Conservation (phyloP, 306 rosid genomes). For the Vachellia collinsii region DNA sequence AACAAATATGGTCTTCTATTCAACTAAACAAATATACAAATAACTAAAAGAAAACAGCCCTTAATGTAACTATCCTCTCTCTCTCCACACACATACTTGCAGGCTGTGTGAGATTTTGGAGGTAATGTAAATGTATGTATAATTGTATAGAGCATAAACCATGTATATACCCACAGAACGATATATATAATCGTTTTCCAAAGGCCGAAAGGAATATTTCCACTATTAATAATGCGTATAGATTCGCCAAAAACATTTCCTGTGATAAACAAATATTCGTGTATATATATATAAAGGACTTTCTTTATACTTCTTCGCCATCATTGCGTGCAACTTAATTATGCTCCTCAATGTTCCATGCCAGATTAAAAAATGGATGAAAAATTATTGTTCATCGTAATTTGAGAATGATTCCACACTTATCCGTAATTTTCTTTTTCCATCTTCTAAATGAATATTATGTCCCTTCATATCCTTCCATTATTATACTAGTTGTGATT, state of each 20-base stretch:
- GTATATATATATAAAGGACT: slow-evolving; percentile 5
- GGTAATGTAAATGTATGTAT: neutral
- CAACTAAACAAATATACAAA: too few relatives aligned
- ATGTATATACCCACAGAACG: neutral
- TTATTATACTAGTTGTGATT: slow-evolving; percentile 27
- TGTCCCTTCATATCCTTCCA: slow-evolving; percentile 45
- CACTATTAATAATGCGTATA: slow-evolving; percentile 5
- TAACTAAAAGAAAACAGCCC: too few relatives aligned
- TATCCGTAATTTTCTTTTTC: slow-evolving; percentile 16
- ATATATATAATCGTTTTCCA: neutral
- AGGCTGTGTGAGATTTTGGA: too few relatives aligned
- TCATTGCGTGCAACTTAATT: slow-evolving; percentile 40
- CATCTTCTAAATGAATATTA: slow-evolving; percentile 35
- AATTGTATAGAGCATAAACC: neutral
- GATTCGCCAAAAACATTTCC: slow-evolving; percentile 46
- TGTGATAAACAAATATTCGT: slow-evolving; percentile 38
- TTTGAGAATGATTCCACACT: slow-evolving; percentile 31
- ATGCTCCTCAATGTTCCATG: slow-evolving; percentile 30
- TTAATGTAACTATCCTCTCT: too few relatives aligned
- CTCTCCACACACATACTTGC: too few relatives aligned
- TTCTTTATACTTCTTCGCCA: slow-evolving; percentile 52
- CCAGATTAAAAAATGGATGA: neutral
- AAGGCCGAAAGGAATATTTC: neutral
- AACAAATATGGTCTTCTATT: too few relatives aligned
- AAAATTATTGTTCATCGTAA: slow-evolving; percentile 30